Evolutionary conservation across 2,329 filamentous ascomycete species (phyloP).

Genomic region (Alternaria incomplexa): DNA sequence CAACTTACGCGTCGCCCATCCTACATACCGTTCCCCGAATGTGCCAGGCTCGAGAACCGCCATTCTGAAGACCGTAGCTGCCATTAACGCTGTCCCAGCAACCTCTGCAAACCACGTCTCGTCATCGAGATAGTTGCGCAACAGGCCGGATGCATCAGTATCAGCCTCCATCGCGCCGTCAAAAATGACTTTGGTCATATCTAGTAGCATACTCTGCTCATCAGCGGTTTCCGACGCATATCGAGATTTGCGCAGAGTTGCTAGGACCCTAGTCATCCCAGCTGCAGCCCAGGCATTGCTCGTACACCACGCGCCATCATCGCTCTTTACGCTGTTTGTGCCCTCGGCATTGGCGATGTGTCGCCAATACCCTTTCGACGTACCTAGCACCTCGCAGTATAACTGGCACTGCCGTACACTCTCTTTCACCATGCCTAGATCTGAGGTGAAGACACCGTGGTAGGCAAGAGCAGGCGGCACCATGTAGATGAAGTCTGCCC

Average conservation of each 20-base stretch:
- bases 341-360: slow-evolving; percentile 52
- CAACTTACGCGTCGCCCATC: slow-evolving; percentile 54
- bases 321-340: slow-evolving; percentile 13
- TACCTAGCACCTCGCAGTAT: slow-evolving; percentile 51
- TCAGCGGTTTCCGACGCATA: slow-evolving; percentile 10
- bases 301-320: slow-evolving; percentile 55
- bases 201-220: slow-evolving; percentile 35
- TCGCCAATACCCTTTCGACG: slow-evolving; percentile 48
- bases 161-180: slow-evolving; percentile 45
- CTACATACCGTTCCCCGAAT: slow-evolving; percentile 47
- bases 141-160: slow-evolving; percentile 46
- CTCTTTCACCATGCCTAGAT: slow-evolving; percentile 44
- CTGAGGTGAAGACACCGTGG: slow-evolving; percentile 50
- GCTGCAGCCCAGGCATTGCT: slow-evolving; percentile 58
- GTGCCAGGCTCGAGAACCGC: slow-evolving; percentile 48
- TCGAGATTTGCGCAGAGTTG: slow-evolving; percentile 49
- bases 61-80: slow-evolving; percentile 55
- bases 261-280: slow-evolving; percentile 56
- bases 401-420: slow-evolving; percentile 50
- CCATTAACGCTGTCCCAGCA: slow-evolving; percentile 55
- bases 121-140: slow-evolving; percentile 57
- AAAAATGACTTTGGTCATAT: slow-evolving; percentile 47
- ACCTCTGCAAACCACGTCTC: slow-evolving; percentile 56
- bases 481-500: slow-evolving; percentile 60
- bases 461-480: slow-evolving; percentile 58